These are phyloP conservation scores for Fusarium sp. DNA, from an alignment of 2,329 filamentous ascomycete species.

Conservation along the genomic window DNA sequence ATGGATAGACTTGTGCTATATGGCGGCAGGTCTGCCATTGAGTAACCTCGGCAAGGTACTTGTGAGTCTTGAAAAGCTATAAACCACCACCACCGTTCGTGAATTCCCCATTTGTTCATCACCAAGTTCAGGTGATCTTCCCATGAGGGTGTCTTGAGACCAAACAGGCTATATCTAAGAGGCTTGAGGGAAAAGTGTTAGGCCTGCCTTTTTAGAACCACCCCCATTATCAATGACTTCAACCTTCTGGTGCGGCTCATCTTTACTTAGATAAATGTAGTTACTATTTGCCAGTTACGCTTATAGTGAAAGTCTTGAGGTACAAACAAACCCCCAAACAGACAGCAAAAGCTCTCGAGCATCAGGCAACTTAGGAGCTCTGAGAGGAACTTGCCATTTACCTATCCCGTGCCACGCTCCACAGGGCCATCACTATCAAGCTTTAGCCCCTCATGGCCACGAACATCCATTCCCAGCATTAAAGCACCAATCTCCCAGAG, in stretches of 20 bases:
- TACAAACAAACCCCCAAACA: neutral
- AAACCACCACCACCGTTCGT: no score
- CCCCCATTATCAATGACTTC: neutral
- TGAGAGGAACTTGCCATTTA: no score
- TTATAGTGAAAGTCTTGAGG: neutral
- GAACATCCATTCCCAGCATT: neutral
- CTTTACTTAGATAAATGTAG: neutral
- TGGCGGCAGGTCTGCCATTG: neutral
- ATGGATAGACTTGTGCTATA: neutral
- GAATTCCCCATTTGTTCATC: no score
- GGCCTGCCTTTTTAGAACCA: neutral
- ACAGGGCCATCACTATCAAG: neutral
- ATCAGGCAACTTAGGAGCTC: neutral
- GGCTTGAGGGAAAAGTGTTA: neutral
- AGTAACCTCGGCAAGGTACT: neutral
- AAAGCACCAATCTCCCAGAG: neutral
- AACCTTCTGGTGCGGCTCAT: neutral
- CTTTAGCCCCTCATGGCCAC: no score
- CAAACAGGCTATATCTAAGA: neutral
- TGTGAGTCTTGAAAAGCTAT: no score
- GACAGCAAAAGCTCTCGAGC: neutral
- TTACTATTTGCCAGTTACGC: neutral
- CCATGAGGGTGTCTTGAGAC: neutral
- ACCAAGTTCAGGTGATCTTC: no score
- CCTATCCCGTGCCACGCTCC: neutral